Conservation (phyloP, 345 rosid genomes). For the Citrus medica region DNA sequence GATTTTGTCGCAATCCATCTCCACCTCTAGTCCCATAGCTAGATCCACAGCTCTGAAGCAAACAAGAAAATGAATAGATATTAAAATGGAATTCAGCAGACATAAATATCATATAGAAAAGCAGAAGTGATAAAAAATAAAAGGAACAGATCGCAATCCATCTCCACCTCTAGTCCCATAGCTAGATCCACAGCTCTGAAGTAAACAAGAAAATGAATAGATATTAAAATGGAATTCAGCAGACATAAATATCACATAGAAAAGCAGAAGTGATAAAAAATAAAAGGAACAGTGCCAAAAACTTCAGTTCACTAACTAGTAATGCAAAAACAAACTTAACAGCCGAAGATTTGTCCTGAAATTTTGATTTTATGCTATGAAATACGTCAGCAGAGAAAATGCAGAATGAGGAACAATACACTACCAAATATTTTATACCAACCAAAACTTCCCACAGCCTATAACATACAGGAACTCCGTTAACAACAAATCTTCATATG, state of each 20-base stretch:
- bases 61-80: neutral
- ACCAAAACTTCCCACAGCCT: neutral
- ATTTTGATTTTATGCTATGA: neutral
- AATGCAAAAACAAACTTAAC: neutral
- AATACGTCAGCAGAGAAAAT: neutral
- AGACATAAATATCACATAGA: neutral
- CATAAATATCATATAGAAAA: neutral
- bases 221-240: neutral
- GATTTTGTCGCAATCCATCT: slow-evolving; percentile 34
- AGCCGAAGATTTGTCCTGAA: neutral
- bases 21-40: slow-evolving; percentile 56
- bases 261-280: neutral
- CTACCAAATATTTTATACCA: neutral
- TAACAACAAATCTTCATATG: neutral
- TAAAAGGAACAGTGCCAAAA: neutral
- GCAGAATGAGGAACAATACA: neutral
- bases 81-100: neutral
- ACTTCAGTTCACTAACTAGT: neutral
- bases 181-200: slow-evolving; percentile 31
- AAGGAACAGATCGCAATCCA: slow-evolving; percentile 32
- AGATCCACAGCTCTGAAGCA: slow-evolving; percentile 32
- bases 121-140: neutral
- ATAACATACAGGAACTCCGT: neutral
- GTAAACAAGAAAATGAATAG: slow-evolving; percentile 1
- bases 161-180: slow-evolving; percentile 60